Percentiles rank a stretch among this genome's conserved stretches.
phyloP scores from a whole-genome alignment of 805 yeast species.

The Ogataea glucozyma region DNA sequence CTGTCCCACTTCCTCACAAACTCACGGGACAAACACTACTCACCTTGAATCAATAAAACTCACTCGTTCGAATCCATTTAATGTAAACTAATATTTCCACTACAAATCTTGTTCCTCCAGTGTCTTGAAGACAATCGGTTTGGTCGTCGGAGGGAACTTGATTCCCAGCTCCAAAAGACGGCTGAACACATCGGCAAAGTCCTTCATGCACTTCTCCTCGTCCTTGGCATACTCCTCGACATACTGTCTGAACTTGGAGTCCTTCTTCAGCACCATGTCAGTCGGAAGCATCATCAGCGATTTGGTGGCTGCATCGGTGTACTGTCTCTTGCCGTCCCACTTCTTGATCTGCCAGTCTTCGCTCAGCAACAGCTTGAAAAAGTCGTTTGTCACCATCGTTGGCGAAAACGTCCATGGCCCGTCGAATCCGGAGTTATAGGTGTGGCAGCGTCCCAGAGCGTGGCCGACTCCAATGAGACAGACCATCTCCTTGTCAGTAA shows the following conservation, averaged over 20 bases:
- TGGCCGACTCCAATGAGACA: conserved; percentile 49
- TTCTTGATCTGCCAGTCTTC: conserved; percentile 62
- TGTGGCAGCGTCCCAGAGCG: conserved; percentile 49
- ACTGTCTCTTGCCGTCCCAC: conserved; percentile 66
- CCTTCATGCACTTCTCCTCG: conserved; percentile 49
- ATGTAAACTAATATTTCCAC: too few species aligned
- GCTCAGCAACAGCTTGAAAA: conserved; percentile 52
- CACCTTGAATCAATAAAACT: too few species aligned
- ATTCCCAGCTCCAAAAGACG: conserved; percentile 72
- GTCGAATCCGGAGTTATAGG: conserved; percentile 69
- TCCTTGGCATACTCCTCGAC: conserved; percentile 52
- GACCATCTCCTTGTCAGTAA: conserved; percentile 48
- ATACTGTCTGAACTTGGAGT: conserved; percentile 44
- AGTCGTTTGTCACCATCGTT: conserved; percentile 72
- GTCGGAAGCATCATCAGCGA: conserved; percentile 59
- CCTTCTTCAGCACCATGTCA: conserved; percentile 55
- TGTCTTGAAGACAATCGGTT: conserved; percentile 57
- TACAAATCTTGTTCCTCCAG: conserved; percentile 62
- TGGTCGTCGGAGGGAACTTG: conserved; percentile 51
- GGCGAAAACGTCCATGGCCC: conserved; percentile 92
- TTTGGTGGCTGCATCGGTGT: conserved; percentile 58
- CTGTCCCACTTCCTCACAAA: too few species aligned
- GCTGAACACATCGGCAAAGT: conserved; percentile 47
- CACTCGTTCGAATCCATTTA: too few species aligned
- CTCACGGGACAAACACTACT: too few species aligned